These are phyloP conservation scores for Lentithecium fluviatile DNA, from an alignment of 495 filamentous ascomycete species.

Conservation along the genomic window DNA sequence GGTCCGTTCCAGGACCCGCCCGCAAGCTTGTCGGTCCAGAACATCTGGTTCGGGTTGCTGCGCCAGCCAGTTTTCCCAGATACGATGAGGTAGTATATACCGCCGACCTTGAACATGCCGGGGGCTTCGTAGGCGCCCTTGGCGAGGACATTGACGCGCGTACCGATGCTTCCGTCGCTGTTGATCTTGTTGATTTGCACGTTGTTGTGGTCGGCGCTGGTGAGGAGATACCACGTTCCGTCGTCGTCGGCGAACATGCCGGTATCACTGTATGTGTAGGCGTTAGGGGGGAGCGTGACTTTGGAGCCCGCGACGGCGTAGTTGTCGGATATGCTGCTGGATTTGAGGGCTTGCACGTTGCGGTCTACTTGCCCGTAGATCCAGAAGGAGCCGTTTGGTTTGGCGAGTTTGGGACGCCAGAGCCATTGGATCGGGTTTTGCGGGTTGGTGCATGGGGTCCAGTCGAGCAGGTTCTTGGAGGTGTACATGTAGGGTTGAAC, in stretches of 20 bases:
- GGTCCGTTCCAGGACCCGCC: conserved; percentile 45
- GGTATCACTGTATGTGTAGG: conserved; percentile 49
- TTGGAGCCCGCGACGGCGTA: conserved; percentile 42
- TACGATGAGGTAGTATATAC: conserved; percentile 48
- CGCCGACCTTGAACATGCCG: conserved; percentile 46
- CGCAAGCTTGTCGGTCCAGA: conserved; percentile 41
- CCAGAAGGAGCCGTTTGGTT: conserved; percentile 49
- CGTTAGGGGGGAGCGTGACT: conserved; percentile 47
- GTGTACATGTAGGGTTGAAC: conserved; percentile 49
- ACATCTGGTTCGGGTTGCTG: conserved; percentile 43
- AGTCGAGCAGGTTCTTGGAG: conserved; percentile 49
- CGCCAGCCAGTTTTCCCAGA: conserved; percentile 49
- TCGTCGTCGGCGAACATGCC: conserved; percentile 50
- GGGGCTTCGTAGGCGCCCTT: conserved; percentile 49
- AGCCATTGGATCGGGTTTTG: conserved; percentile 20
- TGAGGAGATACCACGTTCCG: conserved; percentile 48
- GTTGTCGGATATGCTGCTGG: conserved; percentile 39
- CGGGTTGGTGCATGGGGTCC: conserved; percentile 37
- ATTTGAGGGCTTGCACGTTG: conserved; percentile 46
- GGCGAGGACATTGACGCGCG: conserved; percentile 22
- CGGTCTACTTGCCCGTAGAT: conserved; percentile 51
- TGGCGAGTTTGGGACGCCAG: conserved; percentile 51
- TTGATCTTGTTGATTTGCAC: conserved; percentile 51
- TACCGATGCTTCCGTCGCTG: conserved; percentile 39
- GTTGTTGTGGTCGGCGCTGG: conserved; percentile 50